A percentile compares a stretch with the other conserved stretches of the same genome.
phyloP scores from a whole-genome alignment of 2,329 filamentous ascomycete species.

The Penicillium sp. region DNA sequence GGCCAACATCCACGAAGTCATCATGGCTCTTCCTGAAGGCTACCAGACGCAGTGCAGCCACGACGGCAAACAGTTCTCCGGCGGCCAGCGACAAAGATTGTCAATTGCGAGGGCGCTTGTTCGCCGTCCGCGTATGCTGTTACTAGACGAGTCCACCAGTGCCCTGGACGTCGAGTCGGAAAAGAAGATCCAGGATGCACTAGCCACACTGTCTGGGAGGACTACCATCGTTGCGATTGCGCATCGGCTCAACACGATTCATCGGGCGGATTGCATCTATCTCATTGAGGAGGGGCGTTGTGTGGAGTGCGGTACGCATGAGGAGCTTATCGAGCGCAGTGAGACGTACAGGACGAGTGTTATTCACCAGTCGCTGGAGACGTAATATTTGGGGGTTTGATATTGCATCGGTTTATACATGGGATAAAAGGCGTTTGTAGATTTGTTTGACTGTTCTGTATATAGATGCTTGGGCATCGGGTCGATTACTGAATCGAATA shows the following conservation, averaged over 20 bases:
- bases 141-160: constrained; percentile 57
- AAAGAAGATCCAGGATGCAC: constrained; percentile 41
- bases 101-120: constrained; percentile 55
- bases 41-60: constrained; percentile 59
- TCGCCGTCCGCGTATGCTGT: constrained; percentile 49
- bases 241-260: constrained; percentile 39
- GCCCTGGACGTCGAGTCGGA: constrained; percentile 54
- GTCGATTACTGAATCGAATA: not conserved
- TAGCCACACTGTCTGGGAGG: constrained; percentile 27
- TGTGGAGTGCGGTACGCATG: constrained; percentile 47
- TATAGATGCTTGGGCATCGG: not conserved
- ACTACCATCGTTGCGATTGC: constrained; percentile 40
- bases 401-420: not conserved
- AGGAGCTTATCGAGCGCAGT: constrained; percentile 46
- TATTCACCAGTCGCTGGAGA: constrained; percentile 45
- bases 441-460: not conserved
- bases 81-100: constrained; percentile 55
- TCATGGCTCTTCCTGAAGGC: constrained; percentile 57
- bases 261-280: constrained; percentile 75
- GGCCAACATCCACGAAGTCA: constrained; percentile 66
- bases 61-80: constrained; percentile 52
- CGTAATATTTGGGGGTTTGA: not conserved
- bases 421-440: not conserved
- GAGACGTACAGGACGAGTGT: constrained; percentile 50
- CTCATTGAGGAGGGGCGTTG: constrained; percentile 47